phyloP scores from a whole-genome alignment of 148 eudicot species.

The Dysphania ambrosioides region DNA sequence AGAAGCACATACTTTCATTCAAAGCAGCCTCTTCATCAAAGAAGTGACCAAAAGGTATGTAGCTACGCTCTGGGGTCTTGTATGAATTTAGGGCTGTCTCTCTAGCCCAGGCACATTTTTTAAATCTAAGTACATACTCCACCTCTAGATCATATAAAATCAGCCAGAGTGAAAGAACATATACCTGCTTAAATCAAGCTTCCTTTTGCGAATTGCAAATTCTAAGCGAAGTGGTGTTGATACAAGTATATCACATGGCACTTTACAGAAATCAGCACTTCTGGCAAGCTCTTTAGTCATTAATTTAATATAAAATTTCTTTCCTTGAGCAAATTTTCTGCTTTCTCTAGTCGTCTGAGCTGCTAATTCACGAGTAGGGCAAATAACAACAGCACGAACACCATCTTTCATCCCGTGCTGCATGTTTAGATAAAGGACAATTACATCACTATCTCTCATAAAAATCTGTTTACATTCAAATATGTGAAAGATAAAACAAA shows the following conservation, averaged over 20 bases:
- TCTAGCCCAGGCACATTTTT: background rate
- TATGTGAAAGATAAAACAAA: background rate
- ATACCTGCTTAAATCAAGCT: slow-evolving; percentile 89
- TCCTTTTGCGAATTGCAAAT: slow-evolving; percentile 63
- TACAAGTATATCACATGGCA: slow-evolving; percentile 80
- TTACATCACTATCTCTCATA: slow-evolving; percentile 9
- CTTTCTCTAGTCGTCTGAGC: slow-evolving; percentile 93
- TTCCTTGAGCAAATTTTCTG: slow-evolving; percentile 78
- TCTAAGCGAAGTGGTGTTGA: slow-evolving; percentile 82
- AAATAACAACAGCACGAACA: slow-evolving; percentile 76
- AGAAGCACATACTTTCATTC: too few relatives aligned
- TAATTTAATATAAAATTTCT: slow-evolving; percentile 67
- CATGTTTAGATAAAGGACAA: slow-evolving; percentile 14
- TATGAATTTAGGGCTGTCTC: background rate
- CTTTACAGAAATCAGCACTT: slow-evolving; percentile 70
- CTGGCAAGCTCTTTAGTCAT: slow-evolving; percentile 80
- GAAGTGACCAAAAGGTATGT: too few relatives aligned
- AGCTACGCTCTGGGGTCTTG: background rate
- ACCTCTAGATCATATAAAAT: background rate
- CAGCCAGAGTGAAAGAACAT: background rate
- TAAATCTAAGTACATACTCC: background rate
- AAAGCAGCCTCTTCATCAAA: too few relatives aligned
- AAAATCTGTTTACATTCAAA: background rate
- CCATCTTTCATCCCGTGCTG: slow-evolving; percentile 71
- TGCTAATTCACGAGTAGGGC: slow-evolving; percentile 93